Conservation (phyloP, 1,284 basidiomycete genomes). For the Rhodotorula mucilaginosa region DNA sequence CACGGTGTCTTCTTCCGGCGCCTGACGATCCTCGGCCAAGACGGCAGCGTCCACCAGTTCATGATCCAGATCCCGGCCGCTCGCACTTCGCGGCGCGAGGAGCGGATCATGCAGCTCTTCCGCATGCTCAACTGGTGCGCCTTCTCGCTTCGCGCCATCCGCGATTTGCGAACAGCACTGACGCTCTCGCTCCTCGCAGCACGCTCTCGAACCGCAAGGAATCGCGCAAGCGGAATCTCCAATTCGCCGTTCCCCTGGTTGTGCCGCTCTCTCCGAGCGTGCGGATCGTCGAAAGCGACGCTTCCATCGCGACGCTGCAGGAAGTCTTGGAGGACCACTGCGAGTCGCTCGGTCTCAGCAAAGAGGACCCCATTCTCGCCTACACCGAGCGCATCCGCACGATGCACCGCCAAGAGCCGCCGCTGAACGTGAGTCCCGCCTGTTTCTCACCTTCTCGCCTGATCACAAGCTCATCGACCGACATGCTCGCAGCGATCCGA, state of each 20-base stretch:
- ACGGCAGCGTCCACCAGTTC: constrained; percentile 84
- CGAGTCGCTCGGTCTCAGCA: constrained; percentile 68
- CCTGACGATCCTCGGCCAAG: constrained; percentile 87
- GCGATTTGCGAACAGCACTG: background rate
- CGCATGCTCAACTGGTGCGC: constrained; percentile 85
- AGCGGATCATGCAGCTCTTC: constrained; percentile 86
- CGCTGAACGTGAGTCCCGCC: constrained; percentile 22
- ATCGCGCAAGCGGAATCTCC: constrained; percentile 83
- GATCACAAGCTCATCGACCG: background rate
- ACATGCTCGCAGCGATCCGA: constrained; percentile 17
- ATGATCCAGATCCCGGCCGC: constrained; percentile 86
- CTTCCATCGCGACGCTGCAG: constrained; percentile 83
- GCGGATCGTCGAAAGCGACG: constrained; percentile 85
- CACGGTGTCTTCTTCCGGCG: constrained; percentile 86
- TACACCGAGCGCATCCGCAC: constrained; percentile 78
- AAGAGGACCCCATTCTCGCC: constrained; percentile 83
- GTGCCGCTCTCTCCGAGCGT: constrained; percentile 81
- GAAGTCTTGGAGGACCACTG: constrained; percentile 94
- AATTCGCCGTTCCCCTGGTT: constrained; percentile 85
- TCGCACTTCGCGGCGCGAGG: constrained; percentile 86
- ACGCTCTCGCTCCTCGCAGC: constrained; percentile 51
- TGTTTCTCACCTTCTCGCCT: background rate
- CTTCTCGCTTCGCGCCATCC: background rate
- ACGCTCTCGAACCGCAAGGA: constrained; percentile 85
- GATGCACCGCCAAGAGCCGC: constrained; percentile 28